A percentile compares a stretch with the other conserved stretches of the same genome.
Evolutionary conservation across 345 rosid genomes (phyloP).

Genomic region (Rhodamnia rubescens): DNA sequence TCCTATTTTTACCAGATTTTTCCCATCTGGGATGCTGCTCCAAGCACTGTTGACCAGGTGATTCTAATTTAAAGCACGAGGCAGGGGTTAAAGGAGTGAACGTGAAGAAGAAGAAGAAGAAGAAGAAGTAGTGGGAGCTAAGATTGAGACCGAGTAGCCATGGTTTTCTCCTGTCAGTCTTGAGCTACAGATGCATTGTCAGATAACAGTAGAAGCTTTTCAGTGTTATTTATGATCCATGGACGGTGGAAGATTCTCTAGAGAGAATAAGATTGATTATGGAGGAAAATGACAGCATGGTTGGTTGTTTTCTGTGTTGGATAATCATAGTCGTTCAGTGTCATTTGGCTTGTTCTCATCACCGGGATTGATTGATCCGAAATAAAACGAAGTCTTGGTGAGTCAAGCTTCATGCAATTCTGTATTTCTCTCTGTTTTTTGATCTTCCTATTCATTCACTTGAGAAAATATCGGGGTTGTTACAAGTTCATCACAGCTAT

Average conservation of each 20-base stretch:
- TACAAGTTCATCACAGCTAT: background rate
- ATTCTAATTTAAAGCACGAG: too few relatives aligned
- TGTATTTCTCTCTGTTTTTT: background rate
- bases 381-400: background rate
- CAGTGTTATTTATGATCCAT: background rate
- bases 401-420: rapidly evolving
- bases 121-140: conserved; percentile 8
- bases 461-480: rapidly evolving
- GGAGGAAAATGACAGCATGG: background rate
- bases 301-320: background rate
- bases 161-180: background rate
- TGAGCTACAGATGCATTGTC: background rate
- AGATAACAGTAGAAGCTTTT: rapidly evolving
- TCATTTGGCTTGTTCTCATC: background rate
- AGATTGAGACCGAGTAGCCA: conserved; percentile 5
- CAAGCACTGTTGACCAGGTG: too few relatives aligned
- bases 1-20: too few relatives aligned
- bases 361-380: background rate
- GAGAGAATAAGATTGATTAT: background rate
- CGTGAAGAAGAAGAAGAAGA: background rate
- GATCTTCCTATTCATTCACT: rapidly evolving
- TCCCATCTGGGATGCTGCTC: too few relatives aligned
- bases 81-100: conserved; percentile 1
- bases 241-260: background rate
- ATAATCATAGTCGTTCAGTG: background rate